Conservation (phyloP, 495 filamentous ascomycete species). For the Penicillium tannophilum region DNA sequence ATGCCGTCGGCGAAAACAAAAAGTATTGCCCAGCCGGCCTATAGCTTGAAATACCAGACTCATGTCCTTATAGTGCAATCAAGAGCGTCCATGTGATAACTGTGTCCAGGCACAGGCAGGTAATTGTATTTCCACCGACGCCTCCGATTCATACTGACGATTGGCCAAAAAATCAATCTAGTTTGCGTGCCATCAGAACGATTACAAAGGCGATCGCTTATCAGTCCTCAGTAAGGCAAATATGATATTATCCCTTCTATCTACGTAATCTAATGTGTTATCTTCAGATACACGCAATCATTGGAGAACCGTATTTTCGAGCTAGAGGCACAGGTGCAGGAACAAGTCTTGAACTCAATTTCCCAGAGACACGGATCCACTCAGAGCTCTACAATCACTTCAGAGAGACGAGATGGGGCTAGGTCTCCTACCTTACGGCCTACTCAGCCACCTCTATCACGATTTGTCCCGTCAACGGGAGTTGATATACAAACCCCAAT, state of each 20-base stretch:
- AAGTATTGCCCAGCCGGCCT: slow-evolving; percentile 4
- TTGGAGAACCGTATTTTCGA: background rate
- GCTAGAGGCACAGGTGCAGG: background rate
- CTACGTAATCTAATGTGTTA: background rate
- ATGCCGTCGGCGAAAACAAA: slow-evolving; percentile 24
- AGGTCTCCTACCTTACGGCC: background rate
- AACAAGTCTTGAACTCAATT: background rate
- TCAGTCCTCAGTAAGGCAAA: background rate
- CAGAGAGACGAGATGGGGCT: background rate
- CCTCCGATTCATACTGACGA: background rate
- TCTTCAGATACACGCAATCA: background rate
- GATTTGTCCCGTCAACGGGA: background rate
- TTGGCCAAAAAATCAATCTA: background rate
- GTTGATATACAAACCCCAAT: background rate
- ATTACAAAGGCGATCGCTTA: background rate
- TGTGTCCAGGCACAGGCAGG: slow-evolving; percentile 16
- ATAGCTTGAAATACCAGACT: background rate
- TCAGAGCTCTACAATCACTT: background rate
- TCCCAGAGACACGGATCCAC: background rate
- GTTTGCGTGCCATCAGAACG: background rate
- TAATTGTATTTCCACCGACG: background rate
- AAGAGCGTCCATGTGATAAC: slow-evolving; percentile 17
- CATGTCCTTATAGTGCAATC: slow-evolving; percentile 13
- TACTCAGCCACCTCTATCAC: background rate
- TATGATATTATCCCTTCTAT: background rate